Evolutionary conservation across 129 eudicot genomes (phyloP).

Genomic region (Arctium lappa): DNA sequence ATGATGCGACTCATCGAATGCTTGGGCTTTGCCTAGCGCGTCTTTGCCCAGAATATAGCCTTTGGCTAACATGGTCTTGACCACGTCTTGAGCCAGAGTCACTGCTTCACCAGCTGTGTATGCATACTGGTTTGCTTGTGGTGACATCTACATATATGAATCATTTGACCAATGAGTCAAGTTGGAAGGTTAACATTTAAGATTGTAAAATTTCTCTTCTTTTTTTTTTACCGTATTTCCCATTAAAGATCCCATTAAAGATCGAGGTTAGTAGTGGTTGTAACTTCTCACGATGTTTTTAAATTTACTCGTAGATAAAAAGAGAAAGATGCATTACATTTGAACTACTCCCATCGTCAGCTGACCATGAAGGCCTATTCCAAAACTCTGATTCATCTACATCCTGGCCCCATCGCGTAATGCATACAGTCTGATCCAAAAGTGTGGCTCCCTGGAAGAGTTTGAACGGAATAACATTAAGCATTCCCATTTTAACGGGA

Average conservation of each 20-base stretch:
- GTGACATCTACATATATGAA: not conserved
- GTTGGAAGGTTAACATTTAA: too few relatives aligned
- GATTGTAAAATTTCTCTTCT: not conserved
- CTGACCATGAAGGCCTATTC: constrained; percentile 53
- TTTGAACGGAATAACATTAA: not conserved
- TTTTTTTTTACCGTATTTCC: not conserved
- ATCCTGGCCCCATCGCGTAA: constrained; percentile 80
- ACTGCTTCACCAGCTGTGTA: constrained; percentile 87
- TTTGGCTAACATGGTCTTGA: constrained; percentile 73
- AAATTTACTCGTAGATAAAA: not conserved
- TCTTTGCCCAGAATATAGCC: constrained; percentile 76
- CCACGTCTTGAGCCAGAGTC: constrained; percentile 80
- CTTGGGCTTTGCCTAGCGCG: constrained; percentile 71
- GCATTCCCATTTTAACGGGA: not conserved
- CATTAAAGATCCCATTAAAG: not conserved
- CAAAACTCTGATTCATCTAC: constrained; percentile 65
- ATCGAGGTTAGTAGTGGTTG: not conserved
- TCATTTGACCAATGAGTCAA: not conserved
- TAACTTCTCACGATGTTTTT: not conserved
- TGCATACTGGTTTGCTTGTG: constrained; percentile 45
- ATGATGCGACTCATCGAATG: constrained; percentile 91
- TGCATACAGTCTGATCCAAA: constrained; percentile 84
- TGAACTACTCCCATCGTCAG: constrained; percentile 49
- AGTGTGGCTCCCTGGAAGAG: constrained; percentile 82
- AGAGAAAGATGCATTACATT: constrained; percentile 28